Conservation (phyloP, 495 filamentous ascomycete species). For the Aspergillus kassunensis region DNA sequence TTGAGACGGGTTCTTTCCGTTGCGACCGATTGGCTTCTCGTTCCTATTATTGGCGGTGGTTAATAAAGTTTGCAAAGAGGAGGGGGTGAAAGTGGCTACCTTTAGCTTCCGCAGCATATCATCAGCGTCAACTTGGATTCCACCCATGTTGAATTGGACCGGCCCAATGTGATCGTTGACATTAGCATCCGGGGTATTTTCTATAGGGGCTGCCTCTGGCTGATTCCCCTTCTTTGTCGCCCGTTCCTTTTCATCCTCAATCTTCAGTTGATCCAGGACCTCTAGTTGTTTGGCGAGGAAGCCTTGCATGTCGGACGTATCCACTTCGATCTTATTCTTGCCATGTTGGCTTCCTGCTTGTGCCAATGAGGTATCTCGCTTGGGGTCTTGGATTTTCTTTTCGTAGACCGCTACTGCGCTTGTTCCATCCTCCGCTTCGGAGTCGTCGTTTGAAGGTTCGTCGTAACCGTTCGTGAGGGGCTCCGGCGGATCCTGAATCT, state of each 20-base stretch:
- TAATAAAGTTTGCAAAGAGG: neutral
- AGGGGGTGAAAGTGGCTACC: slow-evolving; percentile 41
- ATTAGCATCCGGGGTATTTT: slow-evolving; percentile 42
- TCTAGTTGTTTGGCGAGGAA: slow-evolving; percentile 75
- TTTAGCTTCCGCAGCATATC: slow-evolving; percentile 88
- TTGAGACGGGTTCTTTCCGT: slow-evolving; percentile 34
- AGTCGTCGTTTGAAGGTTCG: slow-evolving; percentile 15
- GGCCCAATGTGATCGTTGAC: slow-evolving; percentile 90
- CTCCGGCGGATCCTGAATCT: slow-evolving; percentile 59
- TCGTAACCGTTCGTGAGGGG: slow-evolving; percentile 23
- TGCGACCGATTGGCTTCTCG: slow-evolving; percentile 53
- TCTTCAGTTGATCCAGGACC: slow-evolving; percentile 62
- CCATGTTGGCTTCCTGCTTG: slow-evolving; percentile 42
- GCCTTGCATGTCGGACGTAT: slow-evolving; percentile 69
- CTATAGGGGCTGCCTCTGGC: slow-evolving; percentile 33
- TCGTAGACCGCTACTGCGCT: slow-evolving; percentile 72
- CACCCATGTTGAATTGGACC: slow-evolving; percentile 95
- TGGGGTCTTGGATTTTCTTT: slow-evolving; percentile 70
- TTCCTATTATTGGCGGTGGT: slow-evolving; percentile 36
- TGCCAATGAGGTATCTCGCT: slow-evolving; percentile 52
- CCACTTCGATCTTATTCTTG: slow-evolving; percentile 55
- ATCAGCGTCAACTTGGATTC: slow-evolving; percentile 94
- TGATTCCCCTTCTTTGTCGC: slow-evolving; percentile 34
- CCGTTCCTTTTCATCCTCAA: slow-evolving; percentile 58
- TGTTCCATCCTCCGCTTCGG: slow-evolving; percentile 35